Evolutionary conservation across 2,329 filamentous ascomycete genomes (phyloP).

Genomic region (Sarocladium oryzae): DNA sequence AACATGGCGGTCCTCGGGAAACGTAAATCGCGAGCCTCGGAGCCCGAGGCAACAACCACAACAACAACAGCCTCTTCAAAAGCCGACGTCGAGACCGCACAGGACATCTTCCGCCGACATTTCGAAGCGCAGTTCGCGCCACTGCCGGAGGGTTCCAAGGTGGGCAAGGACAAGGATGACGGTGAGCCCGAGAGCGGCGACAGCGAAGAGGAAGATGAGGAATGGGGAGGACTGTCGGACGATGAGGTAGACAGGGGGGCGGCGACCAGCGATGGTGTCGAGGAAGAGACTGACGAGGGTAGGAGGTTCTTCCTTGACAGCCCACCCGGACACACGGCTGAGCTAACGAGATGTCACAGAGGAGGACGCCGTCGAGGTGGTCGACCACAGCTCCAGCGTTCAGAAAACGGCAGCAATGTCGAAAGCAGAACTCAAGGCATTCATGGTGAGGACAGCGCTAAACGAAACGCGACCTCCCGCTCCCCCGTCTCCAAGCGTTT

Average conservation of each 20-base stretch:
- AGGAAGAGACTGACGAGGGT: constrained; percentile 18
- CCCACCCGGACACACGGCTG: too few relatives aligned
- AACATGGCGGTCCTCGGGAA: constrained; percentile 45
- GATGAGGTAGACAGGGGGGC: constrained; percentile 7
- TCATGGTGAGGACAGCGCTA: constrained; percentile 58
- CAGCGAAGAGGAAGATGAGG: not conserved
- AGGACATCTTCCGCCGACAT: constrained; percentile 72
- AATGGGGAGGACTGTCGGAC: constrained; percentile 10
- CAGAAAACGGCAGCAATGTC: constrained; percentile 41
- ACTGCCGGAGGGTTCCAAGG: constrained; percentile 36
- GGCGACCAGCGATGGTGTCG: constrained; percentile 15
- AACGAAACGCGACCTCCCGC: too few relatives aligned
- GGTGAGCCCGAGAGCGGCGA: constrained; percentile 19
- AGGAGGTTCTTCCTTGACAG: not conserved
- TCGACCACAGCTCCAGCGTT: constrained; percentile 48
- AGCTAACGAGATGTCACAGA: too few relatives aligned
- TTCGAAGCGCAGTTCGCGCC: constrained; percentile 88
- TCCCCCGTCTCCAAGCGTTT: not conserved
- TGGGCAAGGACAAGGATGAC: constrained; percentile 26
- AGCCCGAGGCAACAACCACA: constrained; percentile 10
- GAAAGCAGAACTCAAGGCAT: constrained; percentile 68
- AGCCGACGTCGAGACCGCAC: constrained; percentile 45
- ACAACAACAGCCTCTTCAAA: too few relatives aligned
- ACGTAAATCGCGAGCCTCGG: constrained; percentile 32
- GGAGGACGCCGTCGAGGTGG: constrained; percentile 44